Evolutionary conservation across 192 early-diverging fungal genomes (phyloP), one percentile per base, ranked within the genome.

Genomic region (Chytriomyces sp.): DNA sequence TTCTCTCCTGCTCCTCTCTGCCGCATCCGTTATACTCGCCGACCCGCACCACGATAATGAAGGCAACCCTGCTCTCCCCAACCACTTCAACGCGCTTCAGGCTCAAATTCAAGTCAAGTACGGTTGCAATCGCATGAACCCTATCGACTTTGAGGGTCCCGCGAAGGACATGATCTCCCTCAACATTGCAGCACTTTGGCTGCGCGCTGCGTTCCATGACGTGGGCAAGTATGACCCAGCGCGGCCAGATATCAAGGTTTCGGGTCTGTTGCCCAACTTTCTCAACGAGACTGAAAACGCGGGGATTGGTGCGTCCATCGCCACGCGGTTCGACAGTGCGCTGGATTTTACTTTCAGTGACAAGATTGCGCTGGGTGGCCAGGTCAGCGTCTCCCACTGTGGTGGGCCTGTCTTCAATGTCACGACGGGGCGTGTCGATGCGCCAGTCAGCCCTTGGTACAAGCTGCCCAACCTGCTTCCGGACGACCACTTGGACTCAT

Each of bases 101-200:
- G n/a, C n/a, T n/a, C n/a, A n/a, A n/a, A n/a, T n/a, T n/a, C n/a
- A n/a, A n/a, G n/a, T n/a, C n/a, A n/a, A n/a, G n/a, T n/a, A n/a
- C n/a, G n/a, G n/a, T n/a, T n/a, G n/a, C n/a, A n/a, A n/a, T n/a
- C n/a, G n/a, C n/a, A n/a, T n/a, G n/a, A n/a, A n/a, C n/a, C n/a
- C n/a, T n/a, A n/a, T n/a, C n/a, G n/a, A n/a, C n/a, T n/a, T n/a
- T n/a, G n/a, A n/a, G n/a, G n/a, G n/a, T n/a, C n/a, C n/a, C n/a
- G n/a, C n/a, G n/a, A n/a, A n/a, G 7, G 59, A 61, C 37, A 6
- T 36, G 34, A 72, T 72, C 19, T 64, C 56, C 19, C 31, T 26
- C 14, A 70, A 74, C 37, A 10, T 80, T 59, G 78, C 78, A 25
- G 75, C 75, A 19, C 44, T 76, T 28, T 80, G 78, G 78, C 57